Base-by-base conservation (phyloP, 2,329 filamentous ascomycete species). In the Epichloe gansuensis region DNA sequence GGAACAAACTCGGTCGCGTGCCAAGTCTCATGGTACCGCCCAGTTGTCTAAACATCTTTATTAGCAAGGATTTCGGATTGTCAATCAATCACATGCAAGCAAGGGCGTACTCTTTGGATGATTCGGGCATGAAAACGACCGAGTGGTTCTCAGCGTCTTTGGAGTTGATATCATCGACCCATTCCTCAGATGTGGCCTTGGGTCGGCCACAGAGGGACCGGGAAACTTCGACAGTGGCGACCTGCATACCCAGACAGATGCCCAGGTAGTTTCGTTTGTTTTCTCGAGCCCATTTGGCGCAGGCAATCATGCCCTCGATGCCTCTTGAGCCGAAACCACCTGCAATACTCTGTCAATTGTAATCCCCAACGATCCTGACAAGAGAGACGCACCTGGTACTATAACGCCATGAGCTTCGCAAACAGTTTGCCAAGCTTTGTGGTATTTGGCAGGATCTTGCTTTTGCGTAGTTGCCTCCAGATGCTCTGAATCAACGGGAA, bases 61-160 rank as follows among this genome's bases (percentile, higher is more conserved):
- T 53, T 3, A 51, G 52, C 34, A 34, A 21, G 12, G 2, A 9
- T 6, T 11, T 7, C 17, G 54, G 35, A 9, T 15, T 36, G 4
- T 25, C 9, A 48, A 36, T n/a, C 11, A n/a, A 17, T n/a, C 4
- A 36, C 15, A n/a, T 11, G 9, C 40, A 15, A 41, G 11, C 25
- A 13, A n/a, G 8, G n/a, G 35, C 48, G 34, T 47, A 68, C 60
- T 69, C 67, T 58, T 70, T 72, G 55, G 65, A 68, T 5, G 63
- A 67, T 61, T 96, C 91, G 2, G 91, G 91, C 93, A 97, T 98
- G 71, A 86, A 91, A 59, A 97, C 79, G 58, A 98, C 81, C 31
- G 87, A 79, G 27, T 79, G 81, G 63, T 89, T 74, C 47, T 81
- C 71, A n/a, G 82, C 77, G 3, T 72, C 63, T 25, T 74, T 65